phyloP scores from a whole-genome alignment of 441 rosid genomes.

The Pelargonium citronellum region DNA sequence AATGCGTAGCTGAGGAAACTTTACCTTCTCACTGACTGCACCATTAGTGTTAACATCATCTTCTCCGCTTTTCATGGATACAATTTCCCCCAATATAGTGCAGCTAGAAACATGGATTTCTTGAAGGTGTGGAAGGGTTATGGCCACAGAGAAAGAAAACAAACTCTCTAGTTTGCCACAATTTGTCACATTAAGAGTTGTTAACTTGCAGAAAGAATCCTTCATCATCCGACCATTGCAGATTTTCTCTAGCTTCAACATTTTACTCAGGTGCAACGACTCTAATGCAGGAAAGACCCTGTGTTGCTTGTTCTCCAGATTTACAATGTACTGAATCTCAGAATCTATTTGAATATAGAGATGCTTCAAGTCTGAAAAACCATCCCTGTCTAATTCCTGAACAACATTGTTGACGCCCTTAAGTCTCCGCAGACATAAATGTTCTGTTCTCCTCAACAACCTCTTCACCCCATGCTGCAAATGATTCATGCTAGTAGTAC shows the following conservation, averaged over 20 bases:
- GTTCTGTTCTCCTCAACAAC: slow-evolving; percentile 20
- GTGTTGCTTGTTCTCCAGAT: background rate
- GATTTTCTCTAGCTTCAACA: background rate
- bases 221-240: background rate
- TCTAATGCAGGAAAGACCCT: background rate
- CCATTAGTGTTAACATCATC: background rate
- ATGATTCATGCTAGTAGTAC: background rate
- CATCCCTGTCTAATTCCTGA: background rate
- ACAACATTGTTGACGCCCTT: slow-evolving; percentile 18
- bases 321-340: background rate
- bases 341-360: background rate
- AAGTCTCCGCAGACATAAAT: slow-evolving; percentile 17
- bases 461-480: slow-evolving; percentile 10
- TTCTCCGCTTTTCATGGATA: background rate
- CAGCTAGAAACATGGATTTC: slow-evolving; percentile 10
- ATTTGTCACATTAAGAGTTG: background rate
- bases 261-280: background rate
- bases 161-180: slow-evolving; percentile 19
- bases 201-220: slow-evolving; percentile 11
- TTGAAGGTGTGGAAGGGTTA: slow-evolving; percentile 15
- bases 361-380: background rate
- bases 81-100: slow-evolving; percentile 10
- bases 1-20: background rate
- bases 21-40: background rate
- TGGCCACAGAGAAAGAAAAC: slow-evolving; percentile 16